Percentiles rank a stretch among this genome's conserved stretches.
Evolutionary conservation across 129 eudicot species (phyloP).

Genomic region (Pulicaria dysenterica): DNA sequence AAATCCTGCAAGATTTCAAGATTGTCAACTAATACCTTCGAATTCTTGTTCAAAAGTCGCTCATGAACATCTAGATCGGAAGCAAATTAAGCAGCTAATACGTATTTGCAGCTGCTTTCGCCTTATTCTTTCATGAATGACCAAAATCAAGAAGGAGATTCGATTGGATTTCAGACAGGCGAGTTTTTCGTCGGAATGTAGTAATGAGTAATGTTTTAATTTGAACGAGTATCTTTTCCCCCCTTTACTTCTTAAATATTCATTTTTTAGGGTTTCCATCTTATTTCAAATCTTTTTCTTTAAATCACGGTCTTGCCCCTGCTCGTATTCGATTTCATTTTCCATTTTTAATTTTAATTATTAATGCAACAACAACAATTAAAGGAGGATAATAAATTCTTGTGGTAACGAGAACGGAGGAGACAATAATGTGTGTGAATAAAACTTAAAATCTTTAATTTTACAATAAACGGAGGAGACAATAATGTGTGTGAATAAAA

Average conservation of each 20-base stretch:
- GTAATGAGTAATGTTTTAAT: conserved; percentile 34
- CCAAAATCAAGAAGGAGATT: conserved; percentile 13
- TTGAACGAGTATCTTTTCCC: conserved; percentile 12
- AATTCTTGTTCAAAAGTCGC: background rate
- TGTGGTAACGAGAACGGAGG: too few species aligned
- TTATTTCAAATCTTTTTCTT: conserved; percentile 42
- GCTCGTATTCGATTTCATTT: too few species aligned
- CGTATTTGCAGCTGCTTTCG: conserved; percentile 12
- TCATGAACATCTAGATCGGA: conserved; percentile 18
- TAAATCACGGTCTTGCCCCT: background rate
- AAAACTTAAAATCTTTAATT: too few species aligned
- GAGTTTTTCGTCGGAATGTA: conserved; percentile 27
- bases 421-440: too few species aligned
- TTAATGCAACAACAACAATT: too few species aligned
- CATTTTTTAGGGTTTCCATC: conserved; percentile 20
- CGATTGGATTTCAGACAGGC: conserved; percentile 17
- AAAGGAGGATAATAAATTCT: too few species aligned
- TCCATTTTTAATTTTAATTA: too few species aligned
- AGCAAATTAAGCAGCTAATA: background rate
- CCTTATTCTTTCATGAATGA: conserved; percentile 21
- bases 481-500: too few species aligned
- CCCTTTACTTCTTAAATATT: conserved; percentile 16
- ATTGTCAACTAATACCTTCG: background rate
- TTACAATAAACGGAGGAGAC: too few species aligned
- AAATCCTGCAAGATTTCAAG: background rate